A percentile compares a stretch with the other conserved stretches of the same genome.
Evolutionary conservation across 805 yeast species (phyloP).

Genomic region (Jamesozyma jinghongensis): DNA sequence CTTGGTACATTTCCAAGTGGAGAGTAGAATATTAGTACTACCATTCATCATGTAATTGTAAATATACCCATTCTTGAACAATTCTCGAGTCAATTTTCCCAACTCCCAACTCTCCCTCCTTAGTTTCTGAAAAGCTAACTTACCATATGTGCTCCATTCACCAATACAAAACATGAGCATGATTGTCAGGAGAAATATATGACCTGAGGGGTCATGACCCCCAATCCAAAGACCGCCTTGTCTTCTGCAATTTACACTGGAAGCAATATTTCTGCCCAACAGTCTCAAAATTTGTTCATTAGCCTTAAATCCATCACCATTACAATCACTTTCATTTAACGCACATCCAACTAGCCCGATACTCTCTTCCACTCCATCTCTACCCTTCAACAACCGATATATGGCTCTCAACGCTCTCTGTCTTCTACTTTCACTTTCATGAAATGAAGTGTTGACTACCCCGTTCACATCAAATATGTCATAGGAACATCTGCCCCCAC

Average conservation of each 20-base stretch:
- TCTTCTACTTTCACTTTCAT: constrained; percentile 13
- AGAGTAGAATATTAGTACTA: not conserved
- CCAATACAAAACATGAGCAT: constrained; percentile 46
- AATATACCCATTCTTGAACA: not conserved
- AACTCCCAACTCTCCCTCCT: not conserved
- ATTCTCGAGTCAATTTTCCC: not conserved
- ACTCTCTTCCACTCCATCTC: not conserved
- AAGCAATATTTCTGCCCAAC: not conserved
- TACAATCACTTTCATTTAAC: not conserved
- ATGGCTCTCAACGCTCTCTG: constrained; percentile 10
- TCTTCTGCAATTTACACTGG: constrained; percentile 37
- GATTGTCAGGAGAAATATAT: constrained; percentile 56
- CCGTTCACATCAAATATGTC: constrained; percentile 16
- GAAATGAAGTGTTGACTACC: constrained; percentile 3
- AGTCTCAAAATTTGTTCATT: not conserved
- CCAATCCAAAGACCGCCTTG: constrained; percentile 65
- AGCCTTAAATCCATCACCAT: not conserved
- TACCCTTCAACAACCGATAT: constrained; percentile 2
- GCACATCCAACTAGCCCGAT: not conserved
- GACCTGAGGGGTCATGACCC: constrained; percentile 97
- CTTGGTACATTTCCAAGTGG: not conserved
- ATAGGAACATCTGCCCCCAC: constrained; percentile 70
- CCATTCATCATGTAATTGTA: not conserved
- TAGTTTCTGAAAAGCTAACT: constrained; percentile 6
- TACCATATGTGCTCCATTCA: constrained; percentile 41